These are phyloP conservation scores for Rhodotorula graminis DNA, from an alignment of 768 basidiomycete species.

Conservation along the genomic window DNA sequence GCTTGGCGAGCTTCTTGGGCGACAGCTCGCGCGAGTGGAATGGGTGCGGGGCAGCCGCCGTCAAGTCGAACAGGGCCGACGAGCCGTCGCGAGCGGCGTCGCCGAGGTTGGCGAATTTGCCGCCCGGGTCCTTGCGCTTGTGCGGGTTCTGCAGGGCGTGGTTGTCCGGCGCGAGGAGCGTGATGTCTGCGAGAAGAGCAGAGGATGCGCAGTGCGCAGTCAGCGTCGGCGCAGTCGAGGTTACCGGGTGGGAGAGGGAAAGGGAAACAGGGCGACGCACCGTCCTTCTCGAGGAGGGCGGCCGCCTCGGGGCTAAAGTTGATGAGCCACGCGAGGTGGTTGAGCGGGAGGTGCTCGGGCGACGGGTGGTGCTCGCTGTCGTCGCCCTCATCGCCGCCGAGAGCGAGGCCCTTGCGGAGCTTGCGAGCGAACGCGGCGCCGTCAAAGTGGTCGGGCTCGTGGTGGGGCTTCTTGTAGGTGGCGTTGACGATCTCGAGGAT, in stretches of 20 bases:
- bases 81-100: background rate
- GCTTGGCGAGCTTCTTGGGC: slow-evolving; percentile 8
- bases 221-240: background rate
- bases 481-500: slow-evolving; percentile 43
- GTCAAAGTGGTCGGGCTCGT: background rate
- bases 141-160: slow-evolving; percentile 34
- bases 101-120: background rate
- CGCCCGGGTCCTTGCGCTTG: background rate
- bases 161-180: slow-evolving; percentile 42
- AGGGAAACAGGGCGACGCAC: background rate
- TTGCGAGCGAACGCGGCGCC: background rate
- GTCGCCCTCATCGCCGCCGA: background rate
- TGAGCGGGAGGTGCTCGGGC: slow-evolving; percentile 33
- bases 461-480: slow-evolving; percentile 21
- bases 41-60: slow-evolving; percentile 13
- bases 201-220: background rate
- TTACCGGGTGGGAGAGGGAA: background rate
- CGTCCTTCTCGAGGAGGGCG: slow-evolving; percentile 10
- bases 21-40: slow-evolving; percentile 29
- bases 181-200: slow-evolving; percentile 11
- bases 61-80: background rate
- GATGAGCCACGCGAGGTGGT: slow-evolving; percentile 36
- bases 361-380: slow-evolving; percentile 9
- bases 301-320: slow-evolving; percentile 29
- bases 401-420: slow-evolving; percentile 4